Evolutionary conservation across 805 yeast genomes (phyloP).

Genomic region (Kregervanrija pseudodelftensis): DNA sequence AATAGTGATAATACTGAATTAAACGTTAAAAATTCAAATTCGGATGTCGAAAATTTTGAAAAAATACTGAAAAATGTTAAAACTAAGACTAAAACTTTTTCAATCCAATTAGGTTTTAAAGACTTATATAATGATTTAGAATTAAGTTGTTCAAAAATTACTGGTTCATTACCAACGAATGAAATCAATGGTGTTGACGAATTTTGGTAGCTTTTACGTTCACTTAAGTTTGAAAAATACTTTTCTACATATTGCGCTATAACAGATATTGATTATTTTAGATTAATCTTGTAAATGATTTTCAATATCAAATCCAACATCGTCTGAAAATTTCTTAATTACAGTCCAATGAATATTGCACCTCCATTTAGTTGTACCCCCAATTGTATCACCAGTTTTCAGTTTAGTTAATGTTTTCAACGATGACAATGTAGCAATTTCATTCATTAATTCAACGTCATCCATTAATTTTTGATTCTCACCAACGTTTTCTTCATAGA

Average conservation of each 20-base stretch:
- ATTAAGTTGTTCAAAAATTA: conserved; percentile 12
- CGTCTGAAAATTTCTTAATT: conserved; percentile 52
- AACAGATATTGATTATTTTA: conserved; percentile 2
- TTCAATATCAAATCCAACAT: conserved; percentile 58
- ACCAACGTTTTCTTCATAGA: conserved; percentile 38
- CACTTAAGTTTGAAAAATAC: neutral
- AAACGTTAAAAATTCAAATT: conserved; percentile 19
- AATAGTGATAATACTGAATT: conserved; percentile 9
- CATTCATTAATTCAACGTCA: conserved; percentile 31
- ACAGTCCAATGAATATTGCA: conserved; percentile 67
- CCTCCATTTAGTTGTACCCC: conserved; percentile 69
- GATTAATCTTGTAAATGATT: conserved; percentile 39
- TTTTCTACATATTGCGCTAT: neutral
- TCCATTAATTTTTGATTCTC: conserved; percentile 25
- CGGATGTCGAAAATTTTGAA: conserved; percentile 23
- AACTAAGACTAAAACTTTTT: conserved; percentile 23
- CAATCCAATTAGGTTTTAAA: conserved; percentile 17
- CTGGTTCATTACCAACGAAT: conserved; percentile 21
- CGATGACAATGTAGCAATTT: conserved; percentile 30
- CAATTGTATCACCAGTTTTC: conserved; percentile 37
- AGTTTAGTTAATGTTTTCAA: conserved; percentile 24
- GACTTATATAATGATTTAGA: conserved; percentile 19
- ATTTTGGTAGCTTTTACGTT: conserved; percentile 12
- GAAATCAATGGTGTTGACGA: conserved; percentile 16
- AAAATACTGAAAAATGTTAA: conserved; percentile 19